phyloP scores from a whole-genome alignment of 345 rosid species.

The Camelina sativa region DNA sequence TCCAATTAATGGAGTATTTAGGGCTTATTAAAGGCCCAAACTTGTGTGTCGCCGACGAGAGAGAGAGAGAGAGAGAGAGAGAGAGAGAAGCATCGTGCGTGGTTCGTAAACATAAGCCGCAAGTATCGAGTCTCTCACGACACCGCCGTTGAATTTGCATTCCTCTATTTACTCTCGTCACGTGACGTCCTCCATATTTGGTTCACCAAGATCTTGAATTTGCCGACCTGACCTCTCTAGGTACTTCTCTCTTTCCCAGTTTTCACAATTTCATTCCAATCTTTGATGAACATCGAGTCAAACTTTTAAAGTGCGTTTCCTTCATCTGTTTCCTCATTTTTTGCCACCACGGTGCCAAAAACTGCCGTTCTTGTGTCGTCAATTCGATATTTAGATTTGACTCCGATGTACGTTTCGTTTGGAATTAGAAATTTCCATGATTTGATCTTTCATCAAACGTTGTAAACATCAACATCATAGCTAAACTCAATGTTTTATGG shows the following conservation, averaged over 20 bases:
- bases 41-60: neutral
- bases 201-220: slow-evolving; percentile 27
- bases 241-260: slow-evolving; percentile 25
- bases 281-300: slow-evolving; percentile 31
- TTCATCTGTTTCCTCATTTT: slow-evolving; percentile 11
- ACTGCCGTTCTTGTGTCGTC: slow-evolving; percentile 2
- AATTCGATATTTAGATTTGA: neutral
- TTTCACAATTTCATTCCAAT: neutral
- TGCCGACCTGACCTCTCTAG: slow-evolving; percentile 12
- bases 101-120: slow-evolving; percentile 23
- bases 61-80: neutral
- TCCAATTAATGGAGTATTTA: neutral
- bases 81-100: slow-evolving; percentile 1
- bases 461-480: neutral
- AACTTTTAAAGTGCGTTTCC: slow-evolving; percentile 29
- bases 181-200: slow-evolving; percentile 38
- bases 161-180: slow-evolving; percentile 37
- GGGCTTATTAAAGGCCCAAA: slow-evolving; percentile 35
- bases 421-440: too few species aligned
- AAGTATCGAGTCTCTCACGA: neutral
- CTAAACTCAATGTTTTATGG: neutral
- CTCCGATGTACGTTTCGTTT: neutral
- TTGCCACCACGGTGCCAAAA: neutral
- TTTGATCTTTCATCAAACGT: neutral
- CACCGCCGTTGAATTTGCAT: slow-evolving; percentile 34